phyloP scores from a whole-genome alignment of 2,329 filamentous ascomycete genomes.

The Ophiostoma ulmi region DNA sequence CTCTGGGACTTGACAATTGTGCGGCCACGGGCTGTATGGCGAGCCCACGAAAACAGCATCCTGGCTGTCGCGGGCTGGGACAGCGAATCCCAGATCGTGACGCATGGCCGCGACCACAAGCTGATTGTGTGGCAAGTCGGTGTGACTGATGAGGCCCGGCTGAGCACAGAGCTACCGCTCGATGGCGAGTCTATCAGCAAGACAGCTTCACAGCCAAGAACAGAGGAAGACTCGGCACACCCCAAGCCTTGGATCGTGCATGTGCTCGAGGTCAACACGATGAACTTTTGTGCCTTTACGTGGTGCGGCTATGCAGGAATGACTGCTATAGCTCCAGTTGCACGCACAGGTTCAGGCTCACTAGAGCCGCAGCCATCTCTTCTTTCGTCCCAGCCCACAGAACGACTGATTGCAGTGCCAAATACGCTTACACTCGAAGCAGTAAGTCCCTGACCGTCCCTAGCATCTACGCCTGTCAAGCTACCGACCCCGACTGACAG shows the following conservation, averaged over 20 bases:
- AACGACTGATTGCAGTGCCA: constrained; percentile 66
- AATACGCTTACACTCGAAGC: constrained; percentile 69
- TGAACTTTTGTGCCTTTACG: constrained; percentile 91
- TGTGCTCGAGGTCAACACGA: constrained; percentile 77
- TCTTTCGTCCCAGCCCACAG: constrained; percentile 30
- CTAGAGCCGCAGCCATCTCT: background rate
- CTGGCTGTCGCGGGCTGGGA: constrained; percentile 70
- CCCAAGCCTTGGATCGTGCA: constrained; percentile 80
- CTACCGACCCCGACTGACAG: background rate
- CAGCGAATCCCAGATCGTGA: constrained; percentile 64
- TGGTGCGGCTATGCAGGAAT: constrained; percentile 40
- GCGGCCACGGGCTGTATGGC: constrained; percentile 79
- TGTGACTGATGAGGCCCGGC: constrained; percentile 52
- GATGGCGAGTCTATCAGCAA: constrained; percentile 42
- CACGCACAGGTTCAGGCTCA: constrained; percentile 5
- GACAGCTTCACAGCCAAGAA: background rate
- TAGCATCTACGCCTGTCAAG: background rate
- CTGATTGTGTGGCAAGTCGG: constrained; percentile 77
- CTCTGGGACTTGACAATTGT: constrained; percentile 81
- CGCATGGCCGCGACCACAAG: constrained; percentile 78
- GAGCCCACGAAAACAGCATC: constrained; percentile 71
- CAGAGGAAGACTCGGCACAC: constrained; percentile 32
- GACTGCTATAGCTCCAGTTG: background rate
- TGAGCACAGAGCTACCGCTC: constrained; percentile 67
- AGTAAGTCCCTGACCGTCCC: constrained; percentile 38